These are phyloP conservation scores for Solanum boliviense DNA, from an alignment of 257 asterid species.

Conservation along the genomic window DNA sequence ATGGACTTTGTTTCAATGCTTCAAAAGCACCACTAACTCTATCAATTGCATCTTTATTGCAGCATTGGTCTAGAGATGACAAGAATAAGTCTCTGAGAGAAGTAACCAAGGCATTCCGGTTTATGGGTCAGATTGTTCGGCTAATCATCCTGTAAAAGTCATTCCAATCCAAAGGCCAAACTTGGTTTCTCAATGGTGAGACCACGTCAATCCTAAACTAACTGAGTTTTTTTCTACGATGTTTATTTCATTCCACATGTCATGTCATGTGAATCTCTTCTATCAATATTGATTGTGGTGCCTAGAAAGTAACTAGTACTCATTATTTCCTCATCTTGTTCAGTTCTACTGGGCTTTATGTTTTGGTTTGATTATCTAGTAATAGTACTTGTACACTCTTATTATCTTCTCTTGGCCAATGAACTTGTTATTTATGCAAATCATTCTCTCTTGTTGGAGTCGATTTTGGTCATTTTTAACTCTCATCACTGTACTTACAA, in stretches of 20 bases:
- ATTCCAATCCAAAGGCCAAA: neutral
- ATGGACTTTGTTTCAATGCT: neutral
- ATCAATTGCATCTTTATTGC: conserved; percentile 7
- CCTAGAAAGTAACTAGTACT: neutral
- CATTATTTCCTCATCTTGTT: neutral
- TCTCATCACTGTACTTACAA: neutral
- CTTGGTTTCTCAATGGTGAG: neutral
- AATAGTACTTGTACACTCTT: neutral
- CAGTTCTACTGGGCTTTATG: neutral
- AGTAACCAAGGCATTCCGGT: conserved; percentile 75
- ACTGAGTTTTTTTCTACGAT: neutral
- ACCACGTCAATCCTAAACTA: neutral
- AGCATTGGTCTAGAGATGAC: conserved; percentile 91
- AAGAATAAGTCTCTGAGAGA: conserved; percentile 75
- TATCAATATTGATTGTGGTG: neutral
- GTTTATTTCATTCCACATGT: neutral
- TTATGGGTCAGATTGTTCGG: conserved; percentile 75
- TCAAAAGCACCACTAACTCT: neutral
- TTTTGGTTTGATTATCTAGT: neutral
- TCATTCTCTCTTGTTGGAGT: neutral
- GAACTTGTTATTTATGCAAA: neutral
- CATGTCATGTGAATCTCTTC: neutral
- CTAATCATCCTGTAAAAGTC: conserved; percentile 47
- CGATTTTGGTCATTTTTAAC: neutral
- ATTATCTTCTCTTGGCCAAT: neutral